phyloP scores from a whole-genome alignment of 192 early-diverging fungal species.

The Endogone sp. region DNA sequence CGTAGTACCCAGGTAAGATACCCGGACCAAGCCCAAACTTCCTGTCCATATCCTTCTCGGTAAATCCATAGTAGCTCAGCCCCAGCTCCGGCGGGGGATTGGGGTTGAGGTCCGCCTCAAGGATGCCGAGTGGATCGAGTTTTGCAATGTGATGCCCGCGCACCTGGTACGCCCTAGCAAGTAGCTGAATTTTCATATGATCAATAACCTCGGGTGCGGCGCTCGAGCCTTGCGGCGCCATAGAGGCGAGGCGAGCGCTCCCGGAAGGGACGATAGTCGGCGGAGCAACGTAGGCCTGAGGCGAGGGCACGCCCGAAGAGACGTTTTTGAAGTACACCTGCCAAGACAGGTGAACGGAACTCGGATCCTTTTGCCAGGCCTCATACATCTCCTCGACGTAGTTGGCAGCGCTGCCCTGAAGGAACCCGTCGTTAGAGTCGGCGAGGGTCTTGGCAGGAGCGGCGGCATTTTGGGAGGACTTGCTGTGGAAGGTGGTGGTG shows the following conservation, averaged over 20 bases:
- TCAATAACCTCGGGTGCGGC: slow-evolving; percentile 74
- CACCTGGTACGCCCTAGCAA: slow-evolving; percentile 94
- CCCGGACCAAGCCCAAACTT: slow-evolving; percentile 92
- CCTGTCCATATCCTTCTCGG: slow-evolving; percentile 87
- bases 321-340: slow-evolving; percentile 93
- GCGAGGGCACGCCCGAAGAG: slow-evolving; percentile 54
- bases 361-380: slow-evolving; percentile 87
- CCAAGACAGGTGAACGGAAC: slow-evolving; percentile 93
- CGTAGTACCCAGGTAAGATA: slow-evolving; percentile 82
- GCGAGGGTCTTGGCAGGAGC: slow-evolving; percentile 20
- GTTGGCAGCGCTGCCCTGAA: slow-evolving; percentile 77
- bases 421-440: slow-evolving; percentile 73
- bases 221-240: slow-evolving; percentile 23
- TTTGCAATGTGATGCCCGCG: slow-evolving; percentile 95
- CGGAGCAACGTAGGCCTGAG: slow-evolving; percentile 76
- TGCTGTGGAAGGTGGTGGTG: slow-evolving; percentile 1
- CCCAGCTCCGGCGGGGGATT: slow-evolving; percentile 77
- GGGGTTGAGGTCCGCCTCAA: slow-evolving; percentile 45
- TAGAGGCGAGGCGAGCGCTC: slow-evolving; percentile 48
- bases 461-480: neutral
- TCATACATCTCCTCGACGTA: slow-evolving; percentile 97
- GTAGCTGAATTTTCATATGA: slow-evolving; percentile 96
- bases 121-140: slow-evolving; percentile 92
- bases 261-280: slow-evolving; percentile 73
- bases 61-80: slow-evolving; percentile 90